phyloP scores from a whole-genome alignment of 2,329 filamentous ascomycete genomes.

The Capronia americana region DNA sequence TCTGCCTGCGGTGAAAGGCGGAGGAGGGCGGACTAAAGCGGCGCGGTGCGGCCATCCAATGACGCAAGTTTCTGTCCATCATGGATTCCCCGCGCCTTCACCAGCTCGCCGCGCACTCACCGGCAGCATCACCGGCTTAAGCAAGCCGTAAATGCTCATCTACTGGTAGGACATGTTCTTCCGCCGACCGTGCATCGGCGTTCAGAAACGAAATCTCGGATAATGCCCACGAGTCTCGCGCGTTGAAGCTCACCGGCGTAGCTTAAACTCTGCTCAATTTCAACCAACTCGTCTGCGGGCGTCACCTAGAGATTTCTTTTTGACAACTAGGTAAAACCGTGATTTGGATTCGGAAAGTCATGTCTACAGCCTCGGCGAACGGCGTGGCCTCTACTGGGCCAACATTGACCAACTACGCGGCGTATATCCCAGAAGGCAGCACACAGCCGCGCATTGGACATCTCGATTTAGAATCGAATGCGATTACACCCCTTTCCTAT shows the following conservation, averaged over 20 bases:
- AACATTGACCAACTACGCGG: constrained; percentile 25
- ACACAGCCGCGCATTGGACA: constrained; percentile 49
- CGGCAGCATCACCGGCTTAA: constrained; percentile 3
- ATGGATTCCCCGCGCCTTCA: not conserved
- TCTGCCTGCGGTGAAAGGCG: constrained; percentile 10
- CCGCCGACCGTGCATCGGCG: not conserved
- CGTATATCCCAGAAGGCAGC: constrained; percentile 18
- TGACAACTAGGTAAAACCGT: not conserved
- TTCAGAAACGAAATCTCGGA: not conserved
- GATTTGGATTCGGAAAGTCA: not conserved
- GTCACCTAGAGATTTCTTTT: not conserved
- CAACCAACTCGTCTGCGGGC: not conserved
- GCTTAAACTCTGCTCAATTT: not conserved
- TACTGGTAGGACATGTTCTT: constrained; percentile 1
- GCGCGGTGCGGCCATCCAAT: not conserved
- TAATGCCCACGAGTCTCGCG: not conserved
- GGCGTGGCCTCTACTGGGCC: not conserved
- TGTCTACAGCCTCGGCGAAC: not conserved
- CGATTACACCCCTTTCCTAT: constrained; percentile 55
- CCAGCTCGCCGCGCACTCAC: not conserved
- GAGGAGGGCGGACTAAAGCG: constrained; percentile 1
- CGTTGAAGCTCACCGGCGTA: not conserved
- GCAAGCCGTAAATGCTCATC: not conserved
- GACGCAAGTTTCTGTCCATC: not conserved
- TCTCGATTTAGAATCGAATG: constrained; percentile 46